These are phyloP conservation scores for Cercospora citrullina DNA, from an alignment of 2,329 filamentous ascomycete genomes.

Conservation along the genomic window DNA sequence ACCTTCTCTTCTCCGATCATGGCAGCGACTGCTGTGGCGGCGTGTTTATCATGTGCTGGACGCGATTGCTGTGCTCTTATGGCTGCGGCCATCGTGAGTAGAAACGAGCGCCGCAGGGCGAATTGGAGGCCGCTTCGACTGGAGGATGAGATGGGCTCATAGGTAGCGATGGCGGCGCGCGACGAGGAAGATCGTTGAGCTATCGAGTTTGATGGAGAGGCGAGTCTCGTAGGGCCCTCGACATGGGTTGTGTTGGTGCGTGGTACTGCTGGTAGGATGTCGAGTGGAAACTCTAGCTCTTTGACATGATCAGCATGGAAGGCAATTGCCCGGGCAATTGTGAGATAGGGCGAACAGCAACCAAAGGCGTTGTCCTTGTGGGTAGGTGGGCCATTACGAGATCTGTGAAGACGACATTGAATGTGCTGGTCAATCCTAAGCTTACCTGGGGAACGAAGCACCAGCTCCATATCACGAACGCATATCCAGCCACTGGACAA, in stretches of 20 bases:
- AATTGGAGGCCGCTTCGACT: background rate
- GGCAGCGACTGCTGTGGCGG: background rate
- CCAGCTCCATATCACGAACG: background rate
- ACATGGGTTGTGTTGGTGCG: background rate
- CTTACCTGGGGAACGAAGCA: background rate
- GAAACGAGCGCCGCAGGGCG: background rate
- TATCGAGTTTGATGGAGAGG: background rate
- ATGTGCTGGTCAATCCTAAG: background rate
- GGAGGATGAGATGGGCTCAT: background rate
- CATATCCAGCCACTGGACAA: background rate
- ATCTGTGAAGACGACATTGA: background rate
- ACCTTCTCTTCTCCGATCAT: background rate
- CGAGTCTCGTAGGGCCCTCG: background rate
- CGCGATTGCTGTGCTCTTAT: background rate
- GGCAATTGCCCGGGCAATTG: background rate
- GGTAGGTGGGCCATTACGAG: background rate
- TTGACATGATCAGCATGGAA: background rate
- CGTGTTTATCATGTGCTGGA: background rate
- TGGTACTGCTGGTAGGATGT: background rate
- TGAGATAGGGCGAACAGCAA: background rate
- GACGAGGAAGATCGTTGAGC: background rate
- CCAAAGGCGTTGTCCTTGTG: background rate
- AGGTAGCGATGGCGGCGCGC: background rate
- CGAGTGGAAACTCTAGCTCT: background rate
- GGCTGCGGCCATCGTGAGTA: background rate